phyloP scores from a whole-genome alignment of 2,329 filamentous ascomycete species.

The Apiospora pterosperma region DNA sequence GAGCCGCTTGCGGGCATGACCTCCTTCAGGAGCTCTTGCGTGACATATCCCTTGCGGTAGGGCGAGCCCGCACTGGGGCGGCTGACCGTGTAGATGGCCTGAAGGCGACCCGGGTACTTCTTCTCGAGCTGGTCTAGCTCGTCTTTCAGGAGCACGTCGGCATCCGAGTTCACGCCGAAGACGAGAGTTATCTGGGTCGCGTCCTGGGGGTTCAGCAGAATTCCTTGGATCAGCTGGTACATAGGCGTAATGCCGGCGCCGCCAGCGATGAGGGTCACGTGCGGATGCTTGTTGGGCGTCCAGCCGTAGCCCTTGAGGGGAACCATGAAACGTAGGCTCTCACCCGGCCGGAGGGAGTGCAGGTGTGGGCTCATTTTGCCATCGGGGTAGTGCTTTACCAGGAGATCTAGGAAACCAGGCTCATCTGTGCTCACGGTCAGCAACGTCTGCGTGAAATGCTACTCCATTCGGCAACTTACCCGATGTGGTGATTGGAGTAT shows the following conservation, averaged over 20 bases:
- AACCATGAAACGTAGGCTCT: conserved; percentile 55
- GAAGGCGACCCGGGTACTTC: conserved; percentile 52
- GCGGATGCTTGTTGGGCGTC: conserved; percentile 44
- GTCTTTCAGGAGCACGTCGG: conserved; percentile 55
- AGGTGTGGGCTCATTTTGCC: conserved; percentile 63
- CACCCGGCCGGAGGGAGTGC: conserved; percentile 62
- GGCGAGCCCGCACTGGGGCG: conserved; percentile 37
- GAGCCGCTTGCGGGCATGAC: conserved; percentile 35
- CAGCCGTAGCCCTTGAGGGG: conserved; percentile 53
- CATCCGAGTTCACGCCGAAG: conserved; percentile 62
- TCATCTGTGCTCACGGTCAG: conserved; percentile 36
- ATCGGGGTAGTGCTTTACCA: conserved; percentile 66
- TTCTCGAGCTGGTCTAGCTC: conserved; percentile 52
- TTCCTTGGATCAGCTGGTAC: conserved; percentile 60
- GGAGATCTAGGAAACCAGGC: conserved; percentile 56
- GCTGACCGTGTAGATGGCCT: conserved; percentile 55
- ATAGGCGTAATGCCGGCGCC: conserved; percentile 71
- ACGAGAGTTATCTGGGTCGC: conserved; percentile 61
- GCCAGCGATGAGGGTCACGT: conserved; percentile 65
- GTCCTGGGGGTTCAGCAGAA: conserved; percentile 59
- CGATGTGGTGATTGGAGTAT: conserved; percentile 58
- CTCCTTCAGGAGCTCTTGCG: conserved; percentile 50
- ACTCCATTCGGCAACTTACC: conserved; percentile 29
- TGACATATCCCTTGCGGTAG: conserved; percentile 54
- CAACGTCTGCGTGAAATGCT: neutral